A percentile compares a stretch with the other conserved stretches of the same genome.
Conservation (phyloP, 495 filamentous ascomycete genomes). For the Antarctomyces pellizariae region DNA sequence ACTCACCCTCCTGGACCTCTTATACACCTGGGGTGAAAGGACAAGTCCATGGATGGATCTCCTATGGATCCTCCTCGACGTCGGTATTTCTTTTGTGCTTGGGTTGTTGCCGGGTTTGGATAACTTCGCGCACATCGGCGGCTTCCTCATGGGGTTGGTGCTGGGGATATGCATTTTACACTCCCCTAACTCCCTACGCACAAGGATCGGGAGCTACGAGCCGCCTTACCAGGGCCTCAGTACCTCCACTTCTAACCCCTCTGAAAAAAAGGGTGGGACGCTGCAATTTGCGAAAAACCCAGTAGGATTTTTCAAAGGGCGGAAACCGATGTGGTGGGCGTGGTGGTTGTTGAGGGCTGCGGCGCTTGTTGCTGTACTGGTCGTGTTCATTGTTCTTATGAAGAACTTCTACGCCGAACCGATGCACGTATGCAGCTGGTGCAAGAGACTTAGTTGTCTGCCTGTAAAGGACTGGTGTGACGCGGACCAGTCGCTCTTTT, state of each 20-base stretch:
- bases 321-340: conserved; percentile 85
- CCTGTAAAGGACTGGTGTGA: no score
- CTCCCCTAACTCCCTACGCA: conserved; percentile 58
- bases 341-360: conserved; percentile 84
- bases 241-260: conserved; percentile 21
- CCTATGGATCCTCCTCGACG: conserved; percentile 59
- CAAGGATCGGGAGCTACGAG: conserved; percentile 45
- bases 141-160: conserved; percentile 78
- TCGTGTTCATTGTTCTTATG: conserved; percentile 66
- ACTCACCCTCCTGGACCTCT: conserved; percentile 61
- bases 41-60: conserved; percentile 55
- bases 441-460: conserved; percentile 80
- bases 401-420: conserved; percentile 76
- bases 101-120: conserved; percentile 83
- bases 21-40: conserved; percentile 75
- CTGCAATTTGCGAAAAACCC: conserved; percentile 42
- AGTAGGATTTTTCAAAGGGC: conserved; percentile 67
- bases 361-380: conserved; percentile 50
- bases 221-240: conserved; percentile 39
- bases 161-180: conserved; percentile 71
- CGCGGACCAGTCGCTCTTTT: not conserved
- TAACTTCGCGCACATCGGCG: conserved; percentile 94
- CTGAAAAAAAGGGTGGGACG: conserved; percentile 21
- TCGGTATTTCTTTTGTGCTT: conserved; percentile 74
- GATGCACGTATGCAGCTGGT: conserved; percentile 64